phyloP scores from a whole-genome alignment of 2,329 filamentous ascomycete genomes.

The Cadophora gregata region DNA sequence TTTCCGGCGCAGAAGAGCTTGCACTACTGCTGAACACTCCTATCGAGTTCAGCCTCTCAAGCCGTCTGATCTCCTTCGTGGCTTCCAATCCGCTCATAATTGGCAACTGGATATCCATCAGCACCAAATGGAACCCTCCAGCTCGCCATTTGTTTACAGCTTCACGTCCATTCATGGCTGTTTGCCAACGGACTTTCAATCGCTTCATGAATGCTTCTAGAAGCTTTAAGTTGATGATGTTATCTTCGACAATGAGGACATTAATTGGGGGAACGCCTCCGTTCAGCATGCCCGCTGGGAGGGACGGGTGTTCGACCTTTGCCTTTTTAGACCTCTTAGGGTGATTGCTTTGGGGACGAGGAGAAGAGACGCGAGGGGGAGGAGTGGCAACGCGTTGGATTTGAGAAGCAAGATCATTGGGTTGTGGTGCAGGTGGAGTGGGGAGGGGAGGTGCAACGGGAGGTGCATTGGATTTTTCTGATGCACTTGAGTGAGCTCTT shows the following conservation, averaged over 20 bases:
- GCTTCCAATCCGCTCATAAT: slow-evolving; percentile 96
- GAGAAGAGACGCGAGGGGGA: slow-evolving; percentile 56
- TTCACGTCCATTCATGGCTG: slow-evolving; percentile 93
- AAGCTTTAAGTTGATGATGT: slow-evolving; percentile 94
- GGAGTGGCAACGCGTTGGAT: slow-evolving; percentile 49
- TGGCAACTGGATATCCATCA: slow-evolving; percentile 98
- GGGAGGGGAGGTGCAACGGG: slow-evolving; percentile 57
- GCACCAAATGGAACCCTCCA: slow-evolving; percentile 91
- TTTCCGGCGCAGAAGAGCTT: slow-evolving; percentile 57
- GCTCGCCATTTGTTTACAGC: slow-evolving; percentile 92
- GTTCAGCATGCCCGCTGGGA: slow-evolving; percentile 73
- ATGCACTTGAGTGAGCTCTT: slow-evolving; percentile 62
- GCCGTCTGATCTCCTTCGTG: slow-evolving; percentile 88
- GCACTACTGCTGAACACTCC: slow-evolving; percentile 83
- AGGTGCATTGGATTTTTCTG: slow-evolving; percentile 55
- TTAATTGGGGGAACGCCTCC: slow-evolving; percentile 93
- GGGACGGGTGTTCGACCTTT: slow-evolving; percentile 50
- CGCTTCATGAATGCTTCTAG: slow-evolving; percentile 95
- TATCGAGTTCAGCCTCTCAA: slow-evolving; percentile 90
- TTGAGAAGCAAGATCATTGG: slow-evolving; percentile 55
- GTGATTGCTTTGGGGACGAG: slow-evolving; percentile 46
- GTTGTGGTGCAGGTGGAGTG: slow-evolving; percentile 56
- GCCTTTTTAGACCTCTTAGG: slow-evolving; percentile 61
- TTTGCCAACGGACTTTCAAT: slow-evolving; percentile 94
- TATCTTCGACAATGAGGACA: slow-evolving; percentile 97